These are phyloP conservation scores for Lactifluus piperatus DNA, from an alignment of 768 basidiomycete genomes.

Conservation along the genomic window DNA sequence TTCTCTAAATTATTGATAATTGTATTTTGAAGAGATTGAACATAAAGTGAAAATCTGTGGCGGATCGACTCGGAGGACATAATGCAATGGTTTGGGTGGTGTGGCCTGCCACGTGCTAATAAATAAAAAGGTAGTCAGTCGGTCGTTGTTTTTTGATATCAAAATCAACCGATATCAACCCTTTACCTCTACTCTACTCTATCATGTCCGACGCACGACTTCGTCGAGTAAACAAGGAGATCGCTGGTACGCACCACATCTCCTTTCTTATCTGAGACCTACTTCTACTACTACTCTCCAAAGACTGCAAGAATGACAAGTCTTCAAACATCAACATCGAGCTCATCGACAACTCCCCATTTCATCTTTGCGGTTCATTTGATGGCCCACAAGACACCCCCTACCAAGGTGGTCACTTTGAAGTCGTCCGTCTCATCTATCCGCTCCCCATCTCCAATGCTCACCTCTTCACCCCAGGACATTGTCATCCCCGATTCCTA, in stretches of 20 bases:
- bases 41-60: slow-evolving; percentile 64
- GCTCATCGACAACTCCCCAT: slow-evolving; percentile 81
- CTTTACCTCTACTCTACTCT: slow-evolving; percentile 4
- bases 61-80: slow-evolving; percentile 46
- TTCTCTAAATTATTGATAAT: slow-evolving; percentile 73
- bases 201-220: slow-evolving; percentile 59
- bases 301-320: slow-evolving; percentile 95
- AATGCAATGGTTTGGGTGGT: not conserved
- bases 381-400: slow-evolving; percentile 89
- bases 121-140: too few relatives aligned
- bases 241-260: slow-evolving; percentile 48
- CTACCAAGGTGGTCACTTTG: slow-evolving; percentile 85
- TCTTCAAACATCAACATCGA: slow-evolving; percentile 80
- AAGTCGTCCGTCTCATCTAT: slow-evolving; percentile 56
- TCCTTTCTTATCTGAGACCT: not conserved
- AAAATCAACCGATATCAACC: not conserved
- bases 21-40: slow-evolving; percentile 64
- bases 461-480: slow-evolving; percentile 44
- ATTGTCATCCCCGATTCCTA: slow-evolving; percentile 89
- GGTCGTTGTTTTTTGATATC: too few relatives aligned
- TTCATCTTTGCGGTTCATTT: slow-evolving; percentile 88
- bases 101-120: too few relatives aligned
- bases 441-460: not conserved
- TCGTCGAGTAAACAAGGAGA: slow-evolving; percentile 91
- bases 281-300: not conserved